Conservation (phyloP, 2,329 filamentous ascomycete genomes). For the Akanthomyces uredinophilus region DNA sequence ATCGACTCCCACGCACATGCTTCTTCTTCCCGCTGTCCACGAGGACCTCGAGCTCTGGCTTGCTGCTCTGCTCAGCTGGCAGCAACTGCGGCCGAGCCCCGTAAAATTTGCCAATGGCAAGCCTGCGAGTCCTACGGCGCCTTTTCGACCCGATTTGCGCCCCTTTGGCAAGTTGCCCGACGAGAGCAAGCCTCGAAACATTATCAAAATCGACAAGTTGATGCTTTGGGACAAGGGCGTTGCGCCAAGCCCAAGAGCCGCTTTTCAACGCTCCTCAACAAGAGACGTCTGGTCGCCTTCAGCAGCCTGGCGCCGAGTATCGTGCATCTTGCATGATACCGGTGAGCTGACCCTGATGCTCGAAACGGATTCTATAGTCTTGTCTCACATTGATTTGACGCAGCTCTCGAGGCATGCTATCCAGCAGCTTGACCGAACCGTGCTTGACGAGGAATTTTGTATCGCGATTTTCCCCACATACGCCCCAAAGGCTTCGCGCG, state of each 20-base stretch:
- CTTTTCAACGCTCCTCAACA: slow-evolving; percentile 53
- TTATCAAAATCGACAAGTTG: slow-evolving; percentile 93
- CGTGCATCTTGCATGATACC: slow-evolving; percentile 90
- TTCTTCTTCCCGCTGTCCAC: slow-evolving; percentile 58
- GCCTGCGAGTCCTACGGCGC: slow-evolving; percentile 27
- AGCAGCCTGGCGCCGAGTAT: slow-evolving; percentile 79
- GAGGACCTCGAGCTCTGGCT: slow-evolving; percentile 75
- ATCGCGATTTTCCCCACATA: slow-evolving; percentile 96
- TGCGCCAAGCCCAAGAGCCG: slow-evolving; percentile 48
- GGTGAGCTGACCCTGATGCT: slow-evolving; percentile 88
- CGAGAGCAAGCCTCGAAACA: slow-evolving; percentile 47
- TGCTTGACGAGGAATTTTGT: slow-evolving; percentile 88
- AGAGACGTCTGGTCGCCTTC: slow-evolving; percentile 48
- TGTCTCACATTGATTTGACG: slow-evolving; percentile 80
- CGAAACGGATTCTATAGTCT: slow-evolving; percentile 73
- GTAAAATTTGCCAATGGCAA: slow-evolving; percentile 47
- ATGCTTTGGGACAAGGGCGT: slow-evolving; percentile 82
- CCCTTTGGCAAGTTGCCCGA: slow-evolving; percentile 34
- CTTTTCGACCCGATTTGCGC: slow-evolving; percentile 39
- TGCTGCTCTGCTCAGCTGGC: slow-evolving; percentile 75
- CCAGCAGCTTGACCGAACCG: slow-evolving; percentile 83
- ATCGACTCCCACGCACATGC: slow-evolving; percentile 53
- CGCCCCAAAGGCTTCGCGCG: slow-evolving; percentile 63
- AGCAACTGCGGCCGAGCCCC: slow-evolving; percentile 61
- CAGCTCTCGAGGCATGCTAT: slow-evolving; percentile 86